phyloP scores from a whole-genome alignment of 2,329 filamentous ascomycete species.

The Cryphonectria radicalis region DNA sequence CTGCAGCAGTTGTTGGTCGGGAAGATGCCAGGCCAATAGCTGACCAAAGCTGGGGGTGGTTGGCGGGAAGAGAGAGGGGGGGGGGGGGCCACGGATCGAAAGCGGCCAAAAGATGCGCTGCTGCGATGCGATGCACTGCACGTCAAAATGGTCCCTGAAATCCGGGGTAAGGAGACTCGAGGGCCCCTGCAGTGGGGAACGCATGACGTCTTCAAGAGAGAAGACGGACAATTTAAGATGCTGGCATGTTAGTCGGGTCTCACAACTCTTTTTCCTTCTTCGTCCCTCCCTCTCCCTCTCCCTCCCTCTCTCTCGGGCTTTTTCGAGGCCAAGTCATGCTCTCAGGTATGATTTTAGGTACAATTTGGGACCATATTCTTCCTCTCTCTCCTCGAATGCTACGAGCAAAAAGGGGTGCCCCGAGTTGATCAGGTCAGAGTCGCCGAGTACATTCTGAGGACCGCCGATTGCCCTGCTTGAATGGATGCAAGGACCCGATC shows the following conservation, averaged over 20 bases:
- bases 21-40: slow-evolving; percentile 18
- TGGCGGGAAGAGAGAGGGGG: too few species aligned
- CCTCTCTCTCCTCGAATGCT: neutral
- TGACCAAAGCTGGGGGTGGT: neutral
- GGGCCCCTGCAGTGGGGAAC: slow-evolving; percentile 22
- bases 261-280: neutral
- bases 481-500: neutral
- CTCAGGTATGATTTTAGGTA: neutral
- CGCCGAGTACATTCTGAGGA: neutral
- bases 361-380: neutral
- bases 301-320: neutral
- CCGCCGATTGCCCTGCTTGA: neutral
- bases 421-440: neutral
- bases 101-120: neutral
- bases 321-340: neutral
- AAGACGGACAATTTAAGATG: neutral
- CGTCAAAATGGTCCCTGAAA: slow-evolving; percentile 22
- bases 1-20: neutral
- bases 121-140: slow-evolving; percentile 15
- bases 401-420: neutral
- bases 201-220: slow-evolving; percentile 14
- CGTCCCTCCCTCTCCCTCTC: too few species aligned
- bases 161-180: slow-evolving; percentile 21
- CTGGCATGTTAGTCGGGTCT: neutral
- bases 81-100: neutral